A percentile compares a stretch with the other conserved stretches of the same genome.
Conservation (phyloP, 495 filamentous ascomycete genomes). For the Penicillium cosmopolitanum region DNA sequence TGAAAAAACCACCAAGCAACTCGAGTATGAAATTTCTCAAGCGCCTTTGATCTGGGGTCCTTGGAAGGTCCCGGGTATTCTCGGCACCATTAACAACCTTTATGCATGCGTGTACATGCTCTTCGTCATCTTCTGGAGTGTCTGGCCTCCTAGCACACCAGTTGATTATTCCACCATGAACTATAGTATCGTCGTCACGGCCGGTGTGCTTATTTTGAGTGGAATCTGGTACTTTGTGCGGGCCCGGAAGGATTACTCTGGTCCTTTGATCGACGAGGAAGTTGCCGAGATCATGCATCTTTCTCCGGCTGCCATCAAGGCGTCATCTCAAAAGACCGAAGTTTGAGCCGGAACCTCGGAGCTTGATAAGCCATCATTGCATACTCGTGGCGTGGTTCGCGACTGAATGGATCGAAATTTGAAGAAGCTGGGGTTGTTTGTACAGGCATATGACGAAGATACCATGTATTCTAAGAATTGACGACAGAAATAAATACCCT, state of each 20-base stretch:
- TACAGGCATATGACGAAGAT: constrained; percentile 1
- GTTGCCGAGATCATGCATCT: constrained; percentile 33
- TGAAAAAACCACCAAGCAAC: constrained; percentile 11
- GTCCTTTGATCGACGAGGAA: constrained; percentile 46
- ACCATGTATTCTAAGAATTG: constrained; percentile 2
- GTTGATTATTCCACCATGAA: constrained; percentile 49
- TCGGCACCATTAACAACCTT: constrained; percentile 44
- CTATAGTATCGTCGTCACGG: constrained; percentile 46
- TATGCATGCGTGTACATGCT: constrained; percentile 40
- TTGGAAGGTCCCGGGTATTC: constrained; percentile 41
- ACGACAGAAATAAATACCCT: constrained; percentile 6
- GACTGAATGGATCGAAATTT: not conserved
- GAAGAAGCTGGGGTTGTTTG: not conserved
- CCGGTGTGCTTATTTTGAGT: constrained; percentile 33
- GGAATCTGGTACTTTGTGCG: constrained; percentile 39
- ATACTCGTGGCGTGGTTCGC: too few relatives aligned
- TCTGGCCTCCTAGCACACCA: constrained; percentile 42
- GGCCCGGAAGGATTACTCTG: constrained; percentile 40
- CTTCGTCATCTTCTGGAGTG: constrained; percentile 47
- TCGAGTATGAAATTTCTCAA: constrained; percentile 26
- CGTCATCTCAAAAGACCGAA: not conserved
- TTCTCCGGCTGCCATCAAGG: constrained; percentile 17
- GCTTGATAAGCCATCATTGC: not conserved
- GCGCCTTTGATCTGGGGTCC: constrained; percentile 42
- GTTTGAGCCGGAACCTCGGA: not conserved